Evolutionary conservation across 2,329 filamentous ascomycete species (phyloP), one percentile per base, ranked within the genome.

Genomic region (Fulvia fulva): DNA sequence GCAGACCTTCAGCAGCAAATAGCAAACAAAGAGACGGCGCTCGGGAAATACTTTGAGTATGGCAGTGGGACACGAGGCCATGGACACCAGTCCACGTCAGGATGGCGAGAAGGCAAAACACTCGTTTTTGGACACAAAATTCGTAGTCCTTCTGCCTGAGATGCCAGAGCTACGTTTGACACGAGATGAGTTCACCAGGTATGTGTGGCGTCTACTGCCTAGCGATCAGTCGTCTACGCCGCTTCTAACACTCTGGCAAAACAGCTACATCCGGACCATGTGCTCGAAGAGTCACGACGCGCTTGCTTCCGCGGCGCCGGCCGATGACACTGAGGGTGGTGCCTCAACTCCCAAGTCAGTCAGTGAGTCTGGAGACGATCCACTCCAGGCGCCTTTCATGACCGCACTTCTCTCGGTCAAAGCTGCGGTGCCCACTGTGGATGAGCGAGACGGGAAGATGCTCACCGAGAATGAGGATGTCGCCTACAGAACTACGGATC

Each of bases 381-480:
- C 4, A 14, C 16, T 9, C 51, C 21, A 22, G 12, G 63, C 63
- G 4, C 53, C 59, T 3, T 68, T 67, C 61, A 64, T 68, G 62
- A 51, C 57, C 22, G 61, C 34, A 23, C 61, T 67, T 1, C 53
- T 63, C 12, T 34, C 55, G 12, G 45, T 58, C 53, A 59, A 61
- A 28, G 25, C 32, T 3, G 51, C 60, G n/a, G 54, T 63, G 11
- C 65, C 65, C 3, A 54, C 59, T 7, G 34, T 66, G 30, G 65
- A 68, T 51, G 57, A 57, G n/a, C 58, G 50, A 7, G 67, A 68
- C 37, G 64, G 57, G 66, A 78, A 77, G 68, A 80, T 80, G 70
- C 65, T 76, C n/a, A 86, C 82, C 0, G 76, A 80, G 32, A 84
- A 85, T 57, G 64, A 57, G 3, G 82, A 82, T 58, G 65, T 81